Base-by-base conservation (phyloP, 805 yeast species). In the Candida arabinofermentans region DNA sequence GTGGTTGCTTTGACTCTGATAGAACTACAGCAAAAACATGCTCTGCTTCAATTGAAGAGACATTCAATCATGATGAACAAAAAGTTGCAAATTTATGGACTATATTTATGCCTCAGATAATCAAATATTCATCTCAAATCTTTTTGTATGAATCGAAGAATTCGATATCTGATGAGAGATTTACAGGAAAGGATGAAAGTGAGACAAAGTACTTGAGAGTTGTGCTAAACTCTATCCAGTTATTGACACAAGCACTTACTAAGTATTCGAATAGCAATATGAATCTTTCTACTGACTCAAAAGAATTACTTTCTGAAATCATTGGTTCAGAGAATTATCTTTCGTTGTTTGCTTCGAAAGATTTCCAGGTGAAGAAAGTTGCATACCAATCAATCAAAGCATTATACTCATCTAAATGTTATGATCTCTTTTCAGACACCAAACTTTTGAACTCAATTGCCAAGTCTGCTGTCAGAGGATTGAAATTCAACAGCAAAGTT, bases 101-200 rank as follows among this genome's bases (percentile, higher is more conserved):
- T 19, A 60, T 81, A 0, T 85, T 86, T 53, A 66, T 65, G 39
- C 65, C 62, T 4, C 82, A 75, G 40, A 72, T 86, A 12, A 49
- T 85, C 14, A 75, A 75, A 36, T 79, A 74, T 45, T 67, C 78
- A 10, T 64, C 68, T 34, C 77, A 79, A 27, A 67, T 77, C 0
- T 53, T 86, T 8, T 59, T 72, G 13, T 58, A 64, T 24, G 96
- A 89, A 57, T 67, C 77, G 3, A 72, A 71, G 4, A 79, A 74
- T 13, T 74, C 88, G 0, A 60, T 90, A 17, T 79, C 90, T 2
- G 96, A 90, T 53, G 84, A 81, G 54, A 69, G 96, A 41, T 79
- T 77, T 50, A 74, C 80, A 16, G 72, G 79, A 3, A 73, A 72
- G 37, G 86, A 81, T 34, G 95, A 88, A 45, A 72, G 86, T 0